Evolutionary conservation across 1,139 yeast species (phyloP).

Genomic region (Nakaseomyces kungkrabaensis): DNA sequence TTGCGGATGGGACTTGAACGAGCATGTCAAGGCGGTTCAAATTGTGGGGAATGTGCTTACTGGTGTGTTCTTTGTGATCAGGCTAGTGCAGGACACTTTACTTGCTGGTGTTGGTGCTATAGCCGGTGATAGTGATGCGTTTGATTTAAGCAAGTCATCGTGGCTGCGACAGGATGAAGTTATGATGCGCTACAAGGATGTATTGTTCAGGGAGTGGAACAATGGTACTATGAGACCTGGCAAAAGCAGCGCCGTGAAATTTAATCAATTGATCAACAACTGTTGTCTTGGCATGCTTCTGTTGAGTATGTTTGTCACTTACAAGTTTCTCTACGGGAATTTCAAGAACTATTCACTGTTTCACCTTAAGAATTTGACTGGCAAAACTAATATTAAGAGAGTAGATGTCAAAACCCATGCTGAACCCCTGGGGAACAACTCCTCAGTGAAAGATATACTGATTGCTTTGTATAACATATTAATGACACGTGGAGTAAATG

Average conservation of each 20-base stretch:
- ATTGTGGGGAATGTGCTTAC: conserved; percentile 39
- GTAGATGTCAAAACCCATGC: background rate
- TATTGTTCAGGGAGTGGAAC: background rate
- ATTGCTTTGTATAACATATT: background rate
- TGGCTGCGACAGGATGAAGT: conserved; percentile 9
- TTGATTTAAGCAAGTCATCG: conserved; percentile 24
- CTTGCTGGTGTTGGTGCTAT: conserved; percentile 23
- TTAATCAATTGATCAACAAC: conserved; percentile 4
- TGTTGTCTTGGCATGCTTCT: conserved; percentile 9
- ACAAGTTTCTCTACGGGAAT: conserved; percentile 14
- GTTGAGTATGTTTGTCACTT: conserved; percentile 12
- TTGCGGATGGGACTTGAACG: conserved; percentile 51
- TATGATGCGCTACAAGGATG: background rate
- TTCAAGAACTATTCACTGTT: conserved; percentile 20
- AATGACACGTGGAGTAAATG: background rate
- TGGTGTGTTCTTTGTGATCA: conserved; percentile 24
- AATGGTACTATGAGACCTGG: background rate
- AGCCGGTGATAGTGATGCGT: conserved; percentile 16
- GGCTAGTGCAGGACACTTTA: conserved; percentile 30
- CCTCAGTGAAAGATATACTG: background rate
- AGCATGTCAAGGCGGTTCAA: conserved; percentile 38
- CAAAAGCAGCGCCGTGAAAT: background rate
- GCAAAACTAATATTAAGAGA: background rate
- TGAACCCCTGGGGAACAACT: background rate
- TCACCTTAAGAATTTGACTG: conserved; percentile 7